Base-by-base conservation (phyloP, 371 early-diverging fungal species). In the Lichtheimia corymbifera region DNA sequence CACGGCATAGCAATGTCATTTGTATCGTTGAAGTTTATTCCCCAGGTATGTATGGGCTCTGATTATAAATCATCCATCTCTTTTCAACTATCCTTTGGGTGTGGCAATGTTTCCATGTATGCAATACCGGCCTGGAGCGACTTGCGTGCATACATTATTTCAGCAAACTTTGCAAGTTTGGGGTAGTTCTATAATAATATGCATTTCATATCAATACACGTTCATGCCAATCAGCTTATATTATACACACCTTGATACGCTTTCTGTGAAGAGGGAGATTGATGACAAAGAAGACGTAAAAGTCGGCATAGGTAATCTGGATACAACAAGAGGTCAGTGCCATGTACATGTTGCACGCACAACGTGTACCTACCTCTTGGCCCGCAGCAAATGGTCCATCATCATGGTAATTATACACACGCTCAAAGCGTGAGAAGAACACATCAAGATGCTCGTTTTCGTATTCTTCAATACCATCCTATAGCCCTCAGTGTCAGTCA, bases 311-410 rank as follows among this genome's bases (percentile, higher is more conserved):
- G n/a, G 68, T 42, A 17, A 70, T 67, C 35, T 61, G 20, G 15
- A 41, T 44, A 22, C 4, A 49, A 6, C 14, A 5, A 7, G 44
- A 22, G 22, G 22, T 22, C 20, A 17, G 11, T n/a, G 4, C 3
- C 54, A 3, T 11, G 11, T n/a, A 6, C 22, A 22, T 54, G 27
- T 54, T 30, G 25, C 22, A n/a, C 18, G 5, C 28, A 28, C 9
- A 9, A 2, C 2, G 2, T 11, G 20, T 7, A 4, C 28, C 51
- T 42, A 66, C 56, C 55, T 66, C 55, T 14, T 69, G 55, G 40
- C 71, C 74, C 14, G 71, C 50, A 2, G 66, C 11, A 53, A 63
- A 74, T 42, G 74, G 71, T 0, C 73, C 73, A 11, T 50, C 73
- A 11, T 50, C 47, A 9, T n/a, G 20, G n/a, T 30, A 30, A 17